Evolutionary conservation across 2,329 filamentous ascomycete species (phyloP), one percentile per base, ranked within the genome.

Genomic region (Colletotrichum karsti): DNA sequence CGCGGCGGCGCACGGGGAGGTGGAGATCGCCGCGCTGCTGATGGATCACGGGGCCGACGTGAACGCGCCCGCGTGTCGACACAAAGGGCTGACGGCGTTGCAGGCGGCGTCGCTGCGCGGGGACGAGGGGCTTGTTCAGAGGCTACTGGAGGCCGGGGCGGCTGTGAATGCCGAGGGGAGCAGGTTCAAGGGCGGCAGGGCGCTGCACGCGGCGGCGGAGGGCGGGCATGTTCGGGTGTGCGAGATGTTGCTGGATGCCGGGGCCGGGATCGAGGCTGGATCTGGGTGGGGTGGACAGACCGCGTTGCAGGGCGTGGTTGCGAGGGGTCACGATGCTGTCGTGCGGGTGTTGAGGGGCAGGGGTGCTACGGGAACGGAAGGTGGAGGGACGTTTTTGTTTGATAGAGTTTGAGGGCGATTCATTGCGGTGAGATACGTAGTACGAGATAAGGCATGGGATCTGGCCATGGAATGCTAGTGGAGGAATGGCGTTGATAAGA

Each of bases 241-340:
- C 4, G 63, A 71, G 12, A 67, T 71, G 42, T 75, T 83, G 7
- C 67, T 82, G 48, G 73, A 74, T 2, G 69, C 66, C 5, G 81
- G 81, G 12, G 81, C 80, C 7, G 67, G 82, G 13, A 61, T 82
- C 13, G 76, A 83, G 57, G 75, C 76, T 66, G 76, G 82, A 57
- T 75, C 76, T 67, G 53, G 59, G 50, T 33, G 42, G 15, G 59
- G 42, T 26, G 73, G 74, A 9, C 73, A 77, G 55, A 80, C 77
- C 13, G 75, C 79, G 8, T 51, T 80, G 22, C 78, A 79, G 63
- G 76, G 72, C 3, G 79, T 78, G 13, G 71, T 71, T 8, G 68
- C 85, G 0, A 78, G 75, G 2, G 76, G 78, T 1, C 76, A 81
- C 3, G 76, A 82, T 50, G 79, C 79, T 9, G 72, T 85, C 28